Base-by-base conservation (phyloP, 2,329 filamentous ascomycete genomes). In the Beauveria asiatica region DNA sequence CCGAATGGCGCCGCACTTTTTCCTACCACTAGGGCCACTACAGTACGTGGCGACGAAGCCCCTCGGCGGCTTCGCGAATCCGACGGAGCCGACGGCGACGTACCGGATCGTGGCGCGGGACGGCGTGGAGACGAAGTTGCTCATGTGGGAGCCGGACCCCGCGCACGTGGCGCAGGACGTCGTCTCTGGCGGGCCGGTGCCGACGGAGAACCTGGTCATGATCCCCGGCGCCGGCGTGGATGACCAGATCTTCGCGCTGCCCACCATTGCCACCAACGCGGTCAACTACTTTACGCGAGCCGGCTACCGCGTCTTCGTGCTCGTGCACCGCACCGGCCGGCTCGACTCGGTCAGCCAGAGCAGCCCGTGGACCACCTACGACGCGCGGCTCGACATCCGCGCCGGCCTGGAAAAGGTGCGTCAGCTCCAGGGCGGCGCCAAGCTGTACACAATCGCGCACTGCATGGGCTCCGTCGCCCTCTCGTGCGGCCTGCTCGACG, bases 401-500 rank as follows among this genome's bases (percentile, higher is more conserved):
- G 84, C 83, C 3, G 80, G 78, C 41, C 70, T 86, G 10, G 73
- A 82, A 62, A 74, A 75, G 63, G 81, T 87, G 58, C 78, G 82
- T 6, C 60, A 71, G 37, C 58, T 70, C 1, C 73, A 73, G 62
- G 66, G 70, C 13, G 63, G 65, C 0, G 58, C 69, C 23, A 76
- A 75, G 54, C 71, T 84, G 41, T 87, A 87, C 69, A 78, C 78
- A 3, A 76, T 87, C 41, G 77, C 80, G 1, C 84, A 88, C 70
- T 88, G 84, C 69, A 82, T 85, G 76, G 85, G 84, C 27, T 80
- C 81, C 48, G 82, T 87, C 0, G 81, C 84, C 1, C 76, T 83
- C 57, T 72, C 81, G 0, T 73, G 76, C 4, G 84, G 83, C n/a
- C 73, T 88, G 1, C 76, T 88, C 1, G 83, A 85, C 67, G 83